These are phyloP conservation scores for Colletotrichum caudatum DNA, from an alignment of 2,329 filamentous ascomycete species.

Conservation along the genomic window DNA sequence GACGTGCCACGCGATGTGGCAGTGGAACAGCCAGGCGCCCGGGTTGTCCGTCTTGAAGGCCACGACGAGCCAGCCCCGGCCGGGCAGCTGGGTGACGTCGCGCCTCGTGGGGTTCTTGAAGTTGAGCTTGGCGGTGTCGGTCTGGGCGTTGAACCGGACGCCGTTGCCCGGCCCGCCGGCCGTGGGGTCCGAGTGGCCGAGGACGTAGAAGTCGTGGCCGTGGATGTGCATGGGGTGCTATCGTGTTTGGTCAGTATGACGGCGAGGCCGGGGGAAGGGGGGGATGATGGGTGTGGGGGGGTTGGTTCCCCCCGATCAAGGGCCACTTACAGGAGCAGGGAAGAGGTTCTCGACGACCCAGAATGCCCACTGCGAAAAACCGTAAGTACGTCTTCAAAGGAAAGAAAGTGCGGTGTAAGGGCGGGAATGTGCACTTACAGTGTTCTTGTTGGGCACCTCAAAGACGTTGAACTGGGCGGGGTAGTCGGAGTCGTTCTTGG, in stretches of 20 bases:
- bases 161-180: conserved; percentile 29
- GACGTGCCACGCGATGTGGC: conserved; percentile 64
- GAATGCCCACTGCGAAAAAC: conserved; percentile 33
- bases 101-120: conserved; percentile 59
- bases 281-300: too few species aligned
- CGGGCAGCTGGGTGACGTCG: conserved; percentile 59
- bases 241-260: neutral
- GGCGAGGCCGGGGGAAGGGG: neutral
- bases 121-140: conserved; percentile 51
- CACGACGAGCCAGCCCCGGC: conserved; percentile 58
- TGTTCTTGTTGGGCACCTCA: conserved; percentile 27
- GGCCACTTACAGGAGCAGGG: conserved; percentile 28
- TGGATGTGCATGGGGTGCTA: conserved; percentile 40
- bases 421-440: neutral
- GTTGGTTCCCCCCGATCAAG: accelerated
- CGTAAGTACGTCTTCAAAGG: neutral
- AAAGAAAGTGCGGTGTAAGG: too few species aligned
- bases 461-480: conserved; percentile 35
- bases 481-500: conserved; percentile 29
- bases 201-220: conserved; percentile 60
- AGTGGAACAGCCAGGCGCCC: conserved; percentile 61
- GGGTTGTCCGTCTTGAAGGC: conserved; percentile 64
- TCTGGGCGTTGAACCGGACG: conserved; percentile 46
- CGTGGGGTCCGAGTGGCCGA: conserved; percentile 47
- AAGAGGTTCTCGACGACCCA: conserved; percentile 41